Evolutionary conservation across 2,329 filamentous ascomycete species (phyloP).

Genomic region (Fusarium nanum): DNA sequence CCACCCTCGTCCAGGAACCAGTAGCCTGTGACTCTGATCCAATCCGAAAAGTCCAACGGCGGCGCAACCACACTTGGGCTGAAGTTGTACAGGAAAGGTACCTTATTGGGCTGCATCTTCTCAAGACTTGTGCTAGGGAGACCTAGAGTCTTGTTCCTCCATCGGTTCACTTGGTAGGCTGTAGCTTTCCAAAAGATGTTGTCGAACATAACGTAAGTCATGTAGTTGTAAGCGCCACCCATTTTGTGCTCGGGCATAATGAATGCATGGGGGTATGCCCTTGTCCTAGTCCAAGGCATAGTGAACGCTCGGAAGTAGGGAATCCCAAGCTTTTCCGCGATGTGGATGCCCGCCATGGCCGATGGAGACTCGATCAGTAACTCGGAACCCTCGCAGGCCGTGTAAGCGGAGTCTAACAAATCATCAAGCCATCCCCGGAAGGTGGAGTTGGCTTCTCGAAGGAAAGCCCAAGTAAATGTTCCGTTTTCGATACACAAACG

Average conservation of each 20-base stretch:
- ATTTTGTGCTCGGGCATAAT: constrained; percentile 92
- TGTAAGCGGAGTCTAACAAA: constrained; percentile 83
- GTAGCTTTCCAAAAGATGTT: constrained; percentile 97
- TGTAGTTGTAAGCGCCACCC: constrained; percentile 94
- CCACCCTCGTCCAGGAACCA: constrained; percentile 91
- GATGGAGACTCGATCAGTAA: constrained; percentile 94
- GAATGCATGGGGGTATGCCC: constrained; percentile 96
- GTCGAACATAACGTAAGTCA: constrained; percentile 96
- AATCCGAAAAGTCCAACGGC: constrained; percentile 94
- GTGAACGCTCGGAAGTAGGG: constrained; percentile 98
- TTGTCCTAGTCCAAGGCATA: constrained; percentile 97
- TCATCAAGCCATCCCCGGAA: constrained; percentile 97
- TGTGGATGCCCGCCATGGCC: constrained; percentile 97
- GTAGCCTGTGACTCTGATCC: constrained; percentile 97
- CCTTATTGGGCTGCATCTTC: constrained; percentile 94
- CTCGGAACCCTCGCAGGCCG: constrained; percentile 86
- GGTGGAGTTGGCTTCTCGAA: constrained; percentile 85
- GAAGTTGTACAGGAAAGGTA: constrained; percentile 99
- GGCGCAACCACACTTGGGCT: constrained; percentile 93
- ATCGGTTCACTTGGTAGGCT: constrained; percentile 89
- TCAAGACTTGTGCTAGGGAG: constrained; percentile 85
- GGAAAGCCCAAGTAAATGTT: constrained; percentile 93
- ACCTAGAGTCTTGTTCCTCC: constrained; percentile 84
- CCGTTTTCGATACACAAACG: constrained; percentile 95
- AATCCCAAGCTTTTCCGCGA: constrained; percentile 90